Evolutionary conservation across 2,329 filamentous ascomycete genomes (phyloP), one percentile per base, ranked within the genome.

Genomic region (Botrytis byssoidea): DNA sequence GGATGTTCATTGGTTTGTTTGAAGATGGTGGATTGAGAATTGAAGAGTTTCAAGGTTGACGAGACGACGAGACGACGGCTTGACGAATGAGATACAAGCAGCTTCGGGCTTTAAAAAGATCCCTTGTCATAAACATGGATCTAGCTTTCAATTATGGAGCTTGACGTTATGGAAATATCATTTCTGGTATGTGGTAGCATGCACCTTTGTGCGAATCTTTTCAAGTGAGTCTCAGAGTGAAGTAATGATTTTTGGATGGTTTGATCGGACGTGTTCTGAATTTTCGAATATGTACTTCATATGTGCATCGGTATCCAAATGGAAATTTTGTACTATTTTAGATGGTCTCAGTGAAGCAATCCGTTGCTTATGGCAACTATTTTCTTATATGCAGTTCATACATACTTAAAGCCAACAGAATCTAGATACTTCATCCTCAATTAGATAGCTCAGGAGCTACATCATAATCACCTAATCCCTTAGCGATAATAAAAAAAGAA

Each of bases 91-190:
- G 18, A 29, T 29, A 1, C 51, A 3, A 32, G 51, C 16, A 55
- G 65, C 46, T 67, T 29, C 65, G 65, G 65, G 46, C 46, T 51
- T 14, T 51, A 55, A 48, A 57, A 32, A 48, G 25, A 25, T 12
- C 12, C 65, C 65, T 67, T 55, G 65, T 25, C 25, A 1, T 40
- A 7, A 20, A 7, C 44, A 51, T 67, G 64, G 44, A 67, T 67
- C 44, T 51, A 67, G 64, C 64, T 67, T 51, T 67, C 16, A 8
- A 6, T 51, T 18, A 29, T 55, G 65, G 46, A 55, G 35, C 35
- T 67, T 67, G 46, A 67, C 65, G 65, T 67, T 67, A 29, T 67
- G 65, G 65, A 55, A 67, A 55, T 55, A 64, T 22, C 12, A 25
- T 37, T 44, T 44, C 12, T 44, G 29, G 48, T 55, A 55, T 55